A percentile compares a stretch with the other conserved stretches of the same genome.
phyloP scores from a whole-genome alignment of 148 eudicot genomes.

The Drosera capensis region DNA sequence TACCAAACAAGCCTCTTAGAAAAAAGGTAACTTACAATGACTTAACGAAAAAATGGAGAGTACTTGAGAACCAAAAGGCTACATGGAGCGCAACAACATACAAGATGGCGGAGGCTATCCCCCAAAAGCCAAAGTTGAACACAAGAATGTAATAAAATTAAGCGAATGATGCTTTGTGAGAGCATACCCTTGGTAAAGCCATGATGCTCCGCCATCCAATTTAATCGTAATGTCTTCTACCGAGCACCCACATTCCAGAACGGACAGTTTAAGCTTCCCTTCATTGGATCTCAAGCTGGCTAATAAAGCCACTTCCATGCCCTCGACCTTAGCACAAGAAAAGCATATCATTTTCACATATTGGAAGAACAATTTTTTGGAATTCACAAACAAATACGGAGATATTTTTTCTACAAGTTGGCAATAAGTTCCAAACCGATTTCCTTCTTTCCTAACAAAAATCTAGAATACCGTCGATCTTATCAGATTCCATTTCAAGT shows the following conservation, averaged over 20 bases:
- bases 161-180: neutral
- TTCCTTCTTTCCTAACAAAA: no score
- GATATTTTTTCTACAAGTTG: no score
- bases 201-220: constrained; percentile 85
- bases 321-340: constrained; percentile 53
- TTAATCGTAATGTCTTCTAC: constrained; percentile 45
- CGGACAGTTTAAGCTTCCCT: constrained; percentile 48
- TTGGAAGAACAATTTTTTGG: neutral
- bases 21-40: no score
- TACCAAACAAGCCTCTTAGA: no score
- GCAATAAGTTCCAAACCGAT: no score
- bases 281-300: constrained; percentile 36
- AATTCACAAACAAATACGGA: neutral
- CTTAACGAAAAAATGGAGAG: no score
- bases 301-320: constrained; percentile 58
- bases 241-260: constrained; percentile 55
- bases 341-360: constrained; percentile 10
- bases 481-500: no score
- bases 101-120: neutral
- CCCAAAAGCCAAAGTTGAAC: neutral
- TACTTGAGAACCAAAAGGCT: no score
- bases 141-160: neutral
- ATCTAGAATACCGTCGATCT: no score
- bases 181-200: constrained; percentile 96
- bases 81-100: no score